phyloP scores from a whole-genome alignment of 2,329 filamentous ascomycete genomes.

The Fusarium secorum region DNA sequence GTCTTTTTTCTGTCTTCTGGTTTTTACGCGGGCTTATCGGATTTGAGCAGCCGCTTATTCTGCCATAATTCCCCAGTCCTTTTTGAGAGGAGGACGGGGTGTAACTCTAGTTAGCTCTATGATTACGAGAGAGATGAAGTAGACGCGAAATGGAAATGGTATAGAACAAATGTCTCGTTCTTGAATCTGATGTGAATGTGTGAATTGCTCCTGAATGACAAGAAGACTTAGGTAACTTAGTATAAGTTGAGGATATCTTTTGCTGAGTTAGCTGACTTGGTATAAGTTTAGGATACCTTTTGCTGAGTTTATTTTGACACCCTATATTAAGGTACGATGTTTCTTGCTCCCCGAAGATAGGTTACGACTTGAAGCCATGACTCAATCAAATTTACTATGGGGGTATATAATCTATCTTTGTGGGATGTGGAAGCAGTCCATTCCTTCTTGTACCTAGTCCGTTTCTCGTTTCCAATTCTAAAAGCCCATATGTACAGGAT shows the following conservation, averaged over 20 bases:
- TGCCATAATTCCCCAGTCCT: slow-evolving; percentile 47
- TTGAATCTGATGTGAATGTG: background rate
- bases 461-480: background rate
- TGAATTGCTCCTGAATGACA: background rate
- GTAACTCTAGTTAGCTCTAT: slow-evolving; percentile 54
- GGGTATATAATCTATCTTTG: slow-evolving; percentile 31
- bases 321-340: background rate
- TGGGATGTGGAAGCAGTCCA: background rate
- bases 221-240: background rate
- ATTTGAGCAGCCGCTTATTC: slow-evolving; percentile 42
- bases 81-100: slow-evolving; percentile 42
- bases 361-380: background rate
- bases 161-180: slow-evolving; percentile 33
- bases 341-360: background rate
- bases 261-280: background rate
- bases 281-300: background rate
- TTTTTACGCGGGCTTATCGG: slow-evolving; percentile 41
- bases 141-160: slow-evolving; percentile 49
- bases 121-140: slow-evolving; percentile 53
- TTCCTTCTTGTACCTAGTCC: background rate
- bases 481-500: background rate
- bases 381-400: slow-evolving; percentile 1
- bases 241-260: background rate
- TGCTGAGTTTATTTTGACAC: too few species aligned
- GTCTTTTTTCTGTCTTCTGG: slow-evolving; percentile 45